phyloP scores from a whole-genome alignment of 305 asterid genomes.

The Nicotiana rustica region DNA sequence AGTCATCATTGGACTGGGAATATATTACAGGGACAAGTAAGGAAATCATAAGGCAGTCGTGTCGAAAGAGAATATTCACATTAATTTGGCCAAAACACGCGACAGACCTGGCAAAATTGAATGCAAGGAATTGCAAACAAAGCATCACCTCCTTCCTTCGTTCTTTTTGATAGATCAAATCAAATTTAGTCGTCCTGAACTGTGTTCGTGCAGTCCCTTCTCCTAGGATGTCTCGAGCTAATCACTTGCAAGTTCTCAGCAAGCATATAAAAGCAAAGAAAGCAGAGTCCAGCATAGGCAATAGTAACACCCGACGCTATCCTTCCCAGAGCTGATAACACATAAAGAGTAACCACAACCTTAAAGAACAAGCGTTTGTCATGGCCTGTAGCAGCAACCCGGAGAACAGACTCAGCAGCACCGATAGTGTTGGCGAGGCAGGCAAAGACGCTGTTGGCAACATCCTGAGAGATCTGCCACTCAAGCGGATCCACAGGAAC shows the following conservation, averaged over 20 bases:
- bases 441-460: conserved; percentile 82
- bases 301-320: conserved; percentile 81
- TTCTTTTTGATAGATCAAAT: neutral
- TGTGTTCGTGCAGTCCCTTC: conserved; percentile 54
- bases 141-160: neutral
- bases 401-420: conserved; percentile 97
- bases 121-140: neutral
- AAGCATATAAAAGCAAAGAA: conserved; percentile 73
- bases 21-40: conserved; percentile 12
- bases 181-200: conserved; percentile 47
- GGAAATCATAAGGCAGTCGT: neutral
- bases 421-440: conserved; percentile 93
- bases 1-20: conserved; percentile 3
- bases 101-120: conserved; percentile 7
- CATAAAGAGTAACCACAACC: conserved; percentile 79
- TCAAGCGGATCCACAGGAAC: conserved; percentile 98
- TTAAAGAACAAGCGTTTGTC: conserved; percentile 94
- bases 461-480: conserved; percentile 97
- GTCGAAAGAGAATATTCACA: neutral
- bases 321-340: conserved; percentile 86
- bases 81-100: neutral
- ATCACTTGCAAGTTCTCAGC: conserved; percentile 58
- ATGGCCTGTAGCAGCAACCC: conserved; percentile 98
- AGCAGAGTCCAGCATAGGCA: conserved; percentile 87
- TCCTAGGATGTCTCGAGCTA: conserved; percentile 50